phyloP scores from a whole-genome alignment of 2,329 filamentous ascomycete genomes.

The Colletotrichum sp. region DNA sequence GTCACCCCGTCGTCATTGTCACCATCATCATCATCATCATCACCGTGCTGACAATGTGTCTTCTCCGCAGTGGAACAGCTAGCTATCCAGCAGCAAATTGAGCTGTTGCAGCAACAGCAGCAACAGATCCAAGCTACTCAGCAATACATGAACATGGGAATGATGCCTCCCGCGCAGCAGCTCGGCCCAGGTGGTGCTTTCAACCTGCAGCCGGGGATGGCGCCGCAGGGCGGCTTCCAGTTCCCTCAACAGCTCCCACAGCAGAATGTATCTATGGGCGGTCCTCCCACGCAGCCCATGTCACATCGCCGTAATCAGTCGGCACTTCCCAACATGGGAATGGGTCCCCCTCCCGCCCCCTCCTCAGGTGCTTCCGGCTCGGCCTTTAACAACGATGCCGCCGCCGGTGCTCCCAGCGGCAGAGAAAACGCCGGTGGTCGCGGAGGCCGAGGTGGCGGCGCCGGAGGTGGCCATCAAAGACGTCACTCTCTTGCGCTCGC shows the following conservation, averaged over 20 bases:
- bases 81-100: conserved; percentile 97
- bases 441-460: conserved; percentile 73
- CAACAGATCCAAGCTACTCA: conserved; percentile 96
- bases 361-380: conserved; percentile 87
- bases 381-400: conserved; percentile 80
- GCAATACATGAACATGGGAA: conserved; percentile 97
- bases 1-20: not conserved
- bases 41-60: conserved; percentile 26
- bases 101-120: conserved; percentile 95
- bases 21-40: not conserved
- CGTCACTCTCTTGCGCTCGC: conserved; percentile 93
- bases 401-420: conserved; percentile 59
- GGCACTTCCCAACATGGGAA: conserved; percentile 88
- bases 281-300: conserved; percentile 76
- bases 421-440: conserved; percentile 72
- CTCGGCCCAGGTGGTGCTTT: conserved; percentile 74
- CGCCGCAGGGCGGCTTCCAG: conserved; percentile 84
- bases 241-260: conserved; percentile 81
- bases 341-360: conserved; percentile 88
- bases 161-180: conserved; percentile 83
- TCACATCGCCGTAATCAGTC: conserved; percentile 98
- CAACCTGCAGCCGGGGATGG: conserved; percentile 81
- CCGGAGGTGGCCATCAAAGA: conserved; percentile 83
- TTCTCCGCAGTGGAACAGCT: conserved; percentile 84
- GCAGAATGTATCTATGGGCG: conserved; percentile 73